Conservation (phyloP, 163 green algal genomes). For the Chloromonas sp. region DNA sequence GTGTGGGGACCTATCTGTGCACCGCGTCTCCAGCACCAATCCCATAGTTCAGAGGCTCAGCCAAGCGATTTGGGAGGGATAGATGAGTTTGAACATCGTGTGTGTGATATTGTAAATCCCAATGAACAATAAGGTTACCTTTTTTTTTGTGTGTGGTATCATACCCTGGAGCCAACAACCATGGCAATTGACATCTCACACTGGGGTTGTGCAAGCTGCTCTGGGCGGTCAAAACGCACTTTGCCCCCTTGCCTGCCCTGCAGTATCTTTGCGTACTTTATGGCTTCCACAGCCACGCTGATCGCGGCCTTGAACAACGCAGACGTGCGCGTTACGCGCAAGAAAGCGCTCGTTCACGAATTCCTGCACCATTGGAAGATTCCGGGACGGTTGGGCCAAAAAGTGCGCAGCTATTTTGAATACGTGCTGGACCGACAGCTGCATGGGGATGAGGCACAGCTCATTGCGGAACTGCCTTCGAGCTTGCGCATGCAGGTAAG, state of each 20-base stretch:
- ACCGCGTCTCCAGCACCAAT: background rate
- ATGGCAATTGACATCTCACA: no score
- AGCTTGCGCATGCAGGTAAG: constrained; percentile 30
- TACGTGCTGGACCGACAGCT: constrained; percentile 19
- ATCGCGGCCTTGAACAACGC: constrained; percentile 25
- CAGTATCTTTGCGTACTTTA: constrained; percentile 35
- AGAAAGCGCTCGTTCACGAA: constrained; percentile 14
- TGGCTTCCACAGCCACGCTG: constrained; percentile 24
- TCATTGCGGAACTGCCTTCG: constrained; percentile 21
- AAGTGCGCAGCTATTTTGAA: constrained; percentile 21
- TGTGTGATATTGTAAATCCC: no score
- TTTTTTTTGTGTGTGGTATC: no score
- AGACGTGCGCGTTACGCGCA: constrained; percentile 17
- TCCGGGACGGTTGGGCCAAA: constrained; percentile 12
- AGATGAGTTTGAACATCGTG: no score
- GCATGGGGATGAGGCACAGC: constrained; percentile 22
- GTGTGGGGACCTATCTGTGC: background rate
- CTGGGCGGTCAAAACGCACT: no score
- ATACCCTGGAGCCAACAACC: no score
- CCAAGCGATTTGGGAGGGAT: no score
- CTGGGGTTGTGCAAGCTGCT: no score
- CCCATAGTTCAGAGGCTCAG: background rate
- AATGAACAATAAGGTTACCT: no score
- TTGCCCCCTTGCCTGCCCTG: background rate
- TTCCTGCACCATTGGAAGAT: constrained; percentile 20